A percentile compares a stretch with the other conserved stretches of the same genome.
Evolutionary conservation across 1,284 basidiomycete species (phyloP).

Genomic region (Microbotryum silenes-acaulis): DNA sequence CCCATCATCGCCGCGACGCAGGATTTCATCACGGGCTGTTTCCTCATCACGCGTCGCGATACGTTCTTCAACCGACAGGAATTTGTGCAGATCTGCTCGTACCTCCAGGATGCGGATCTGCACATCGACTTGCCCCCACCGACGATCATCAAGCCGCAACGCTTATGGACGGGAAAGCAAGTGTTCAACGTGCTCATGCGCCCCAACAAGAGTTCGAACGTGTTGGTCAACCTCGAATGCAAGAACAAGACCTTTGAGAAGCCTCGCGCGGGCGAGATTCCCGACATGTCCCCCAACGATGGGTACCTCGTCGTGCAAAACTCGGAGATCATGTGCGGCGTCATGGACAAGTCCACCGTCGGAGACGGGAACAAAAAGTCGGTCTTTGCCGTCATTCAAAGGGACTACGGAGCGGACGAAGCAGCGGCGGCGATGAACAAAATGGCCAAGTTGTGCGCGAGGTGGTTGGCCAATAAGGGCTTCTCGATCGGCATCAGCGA

Average conservation of each 20-base stretch:
- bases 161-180: conserved; percentile 98
- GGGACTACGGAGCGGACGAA: conserved; percentile 92
- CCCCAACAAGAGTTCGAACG: conserved; percentile 75
- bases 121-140: conserved; percentile 95
- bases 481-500: conserved; percentile 99
- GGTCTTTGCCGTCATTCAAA: conserved; percentile 93
- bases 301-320: conserved; percentile 97
- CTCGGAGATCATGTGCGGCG: conserved; percentile 98
- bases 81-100: conserved; percentile 94
- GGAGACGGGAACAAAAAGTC: conserved; percentile 99
- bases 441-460: conserved; percentile 87
- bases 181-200: conserved; percentile 94
- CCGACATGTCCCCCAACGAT: conserved; percentile 80
- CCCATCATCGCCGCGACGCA: conserved; percentile 98
- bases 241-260: conserved; percentile 93
- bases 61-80: conserved; percentile 89
- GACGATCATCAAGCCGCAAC: conserved; percentile 83
- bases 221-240: conserved; percentile 90
- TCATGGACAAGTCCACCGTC: conserved; percentile 97
- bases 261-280: conserved; percentile 45
- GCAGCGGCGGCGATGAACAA: conserved; percentile 95
- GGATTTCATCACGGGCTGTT: conserved; percentile 97
- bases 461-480: conserved; percentile 92
- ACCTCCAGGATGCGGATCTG: conserved; percentile 81
- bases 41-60: conserved; percentile 85